Conservation (phyloP, 345 rosid genomes). For the Populus deltoides region DNA sequence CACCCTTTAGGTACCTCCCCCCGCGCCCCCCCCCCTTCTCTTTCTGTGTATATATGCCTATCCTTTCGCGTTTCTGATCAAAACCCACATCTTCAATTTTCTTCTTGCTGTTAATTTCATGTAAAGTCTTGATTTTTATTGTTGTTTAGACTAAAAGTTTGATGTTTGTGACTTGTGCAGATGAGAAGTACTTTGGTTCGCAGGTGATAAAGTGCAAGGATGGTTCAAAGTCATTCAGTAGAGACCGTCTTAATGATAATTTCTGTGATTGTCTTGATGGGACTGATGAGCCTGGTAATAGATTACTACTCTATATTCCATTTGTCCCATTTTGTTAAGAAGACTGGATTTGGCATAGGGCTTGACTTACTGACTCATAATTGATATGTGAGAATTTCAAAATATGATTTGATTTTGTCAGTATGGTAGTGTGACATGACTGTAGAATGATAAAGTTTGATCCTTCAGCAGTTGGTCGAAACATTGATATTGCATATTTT, state of each 20-base stretch:
- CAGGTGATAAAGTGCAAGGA: conserved; percentile 81
- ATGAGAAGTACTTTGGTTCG: conserved; percentile 60
- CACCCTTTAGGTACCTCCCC: conserved; percentile 64
- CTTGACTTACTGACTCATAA: background rate
- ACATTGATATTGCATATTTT: background rate
- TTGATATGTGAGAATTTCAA: background rate
- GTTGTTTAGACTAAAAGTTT: background rate
- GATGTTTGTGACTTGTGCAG: conserved; percentile 29
- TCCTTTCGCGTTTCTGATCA: background rate
- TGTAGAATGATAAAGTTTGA: background rate
- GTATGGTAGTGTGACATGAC: background rate
- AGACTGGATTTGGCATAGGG: background rate
- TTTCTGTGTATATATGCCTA: background rate
- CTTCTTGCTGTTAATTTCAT: background rate
- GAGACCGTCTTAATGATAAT: conserved; percentile 82
- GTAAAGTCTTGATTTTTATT: background rate
- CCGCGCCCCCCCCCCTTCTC: background rate
- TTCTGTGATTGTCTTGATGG: conserved; percentile 95
- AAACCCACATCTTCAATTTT: conserved; percentile 10
- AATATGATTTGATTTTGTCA: background rate
- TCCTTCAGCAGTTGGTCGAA: background rate
- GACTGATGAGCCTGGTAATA: conserved; percentile 89
- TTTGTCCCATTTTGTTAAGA: background rate
- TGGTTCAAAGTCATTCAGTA: conserved; percentile 65
- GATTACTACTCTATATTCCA: background rate